Evolutionary conservation across 2,329 filamentous ascomycete species (phyloP).

Genomic region (Sporothrix brasiliensis): DNA sequence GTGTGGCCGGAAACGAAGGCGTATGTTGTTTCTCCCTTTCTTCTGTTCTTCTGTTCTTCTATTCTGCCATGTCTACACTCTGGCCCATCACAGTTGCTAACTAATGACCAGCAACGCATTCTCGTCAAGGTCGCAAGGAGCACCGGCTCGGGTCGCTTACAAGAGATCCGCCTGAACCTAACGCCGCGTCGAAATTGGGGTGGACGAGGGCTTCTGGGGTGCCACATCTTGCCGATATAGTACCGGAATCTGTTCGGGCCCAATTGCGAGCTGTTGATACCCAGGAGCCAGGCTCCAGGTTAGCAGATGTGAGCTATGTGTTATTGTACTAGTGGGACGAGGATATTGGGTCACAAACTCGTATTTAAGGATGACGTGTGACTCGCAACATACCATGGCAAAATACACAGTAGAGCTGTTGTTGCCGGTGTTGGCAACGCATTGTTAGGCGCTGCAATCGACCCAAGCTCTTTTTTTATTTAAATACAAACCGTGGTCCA

Average conservation of each 20-base stretch:
- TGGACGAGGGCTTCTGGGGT: conserved; percentile 84
- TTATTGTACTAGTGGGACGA: neutral
- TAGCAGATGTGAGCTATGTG: neutral
- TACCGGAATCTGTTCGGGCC: neutral
- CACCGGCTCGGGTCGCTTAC: conserved; percentile 47
- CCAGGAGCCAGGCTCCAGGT: too few species aligned
- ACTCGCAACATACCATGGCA: neutral
- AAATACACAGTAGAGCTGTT: neutral
- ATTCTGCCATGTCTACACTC: neutral
- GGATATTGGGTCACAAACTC: neutral
- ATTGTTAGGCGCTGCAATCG: neutral
- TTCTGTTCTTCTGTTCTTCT: neutral
- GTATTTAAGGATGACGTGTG: neutral
- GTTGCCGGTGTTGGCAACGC: neutral
- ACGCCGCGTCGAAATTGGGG: conserved; percentile 84
- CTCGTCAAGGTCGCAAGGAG: conserved; percentile 67
- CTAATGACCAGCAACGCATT: conserved; percentile 61
- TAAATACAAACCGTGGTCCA: conserved; percentile 11
- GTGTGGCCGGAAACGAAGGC: conserved; percentile 85
- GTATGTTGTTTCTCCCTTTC: conserved; percentile 57
- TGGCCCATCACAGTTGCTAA: conserved; percentile 15
- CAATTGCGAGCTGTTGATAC: conserved; percentile 24
- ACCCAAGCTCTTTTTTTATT: conserved; percentile 13
- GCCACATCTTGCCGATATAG: conserved; percentile 82
- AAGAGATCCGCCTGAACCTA: conserved; percentile 70